These are phyloP conservation scores for Suhomyces ambrosiae DNA, from an alignment of 1,139 yeast species.

Conservation along the genomic window DNA sequence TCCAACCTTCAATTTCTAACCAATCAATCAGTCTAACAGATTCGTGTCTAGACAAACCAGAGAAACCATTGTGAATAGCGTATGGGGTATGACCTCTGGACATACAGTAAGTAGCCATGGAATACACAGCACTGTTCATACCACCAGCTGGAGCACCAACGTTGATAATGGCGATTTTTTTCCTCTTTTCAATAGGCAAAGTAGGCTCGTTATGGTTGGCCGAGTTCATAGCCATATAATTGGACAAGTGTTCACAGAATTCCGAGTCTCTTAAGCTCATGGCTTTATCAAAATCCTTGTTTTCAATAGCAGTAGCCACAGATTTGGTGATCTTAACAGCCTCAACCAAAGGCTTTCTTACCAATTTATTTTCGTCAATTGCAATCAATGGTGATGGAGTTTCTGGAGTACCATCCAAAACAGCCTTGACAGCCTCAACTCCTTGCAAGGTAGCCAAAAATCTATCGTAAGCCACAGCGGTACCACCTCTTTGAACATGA, in stretches of 20 bases:
- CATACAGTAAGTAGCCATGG: conserved; percentile 88
- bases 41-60: conserved; percentile 85
- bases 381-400: conserved; percentile 97
- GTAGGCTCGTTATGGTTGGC: conserved; percentile 65
- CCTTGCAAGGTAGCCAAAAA: conserved; percentile 93
- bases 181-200: conserved; percentile 57
- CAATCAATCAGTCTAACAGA: conserved; percentile 72
- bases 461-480: conserved; percentile 94
- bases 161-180: conserved; percentile 78
- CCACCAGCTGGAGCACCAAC: conserved; percentile 99
- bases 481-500: conserved; percentile 98
- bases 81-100: conserved; percentile 86
- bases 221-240: conserved; percentile 66
- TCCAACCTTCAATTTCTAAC: conserved; percentile 91
- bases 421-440: conserved; percentile 95
- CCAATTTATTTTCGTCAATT: conserved; percentile 81
- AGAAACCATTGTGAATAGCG: conserved; percentile 89
- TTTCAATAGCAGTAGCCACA: conserved; percentile 82
- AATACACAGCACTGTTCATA: conserved; percentile 88
- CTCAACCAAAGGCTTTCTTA: conserved; percentile 80
- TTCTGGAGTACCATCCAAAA: conserved; percentile 81
- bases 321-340: conserved; percentile 84
- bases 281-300: conserved; percentile 81
- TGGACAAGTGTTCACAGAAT: conserved; percentile 74
- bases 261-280: conserved; percentile 85